A percentile compares a stretch with the other conserved stretches of the same genome.
phyloP scores from a whole-genome alignment of 768 basidiomycete genomes.

The Pseudohyphozyma bogoriensis region DNA sequence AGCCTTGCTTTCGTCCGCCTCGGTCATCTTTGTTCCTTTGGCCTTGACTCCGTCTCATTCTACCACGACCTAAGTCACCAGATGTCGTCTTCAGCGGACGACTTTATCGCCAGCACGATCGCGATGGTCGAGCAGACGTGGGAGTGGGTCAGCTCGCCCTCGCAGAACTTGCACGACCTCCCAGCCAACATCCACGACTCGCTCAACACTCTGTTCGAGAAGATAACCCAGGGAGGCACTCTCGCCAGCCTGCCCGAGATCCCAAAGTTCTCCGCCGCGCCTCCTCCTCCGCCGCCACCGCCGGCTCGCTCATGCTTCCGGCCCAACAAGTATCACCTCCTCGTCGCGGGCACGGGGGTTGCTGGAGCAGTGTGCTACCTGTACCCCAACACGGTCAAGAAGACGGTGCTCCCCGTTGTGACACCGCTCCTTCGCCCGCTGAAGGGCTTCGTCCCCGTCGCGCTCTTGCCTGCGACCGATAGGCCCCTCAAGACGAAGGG shows the following conservation, averaged over 20 bases:
- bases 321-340: conserved; percentile 1
- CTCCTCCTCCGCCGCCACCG: conserved; percentile 10
- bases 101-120: too few relatives aligned
- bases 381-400: neutral
- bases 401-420: neutral
- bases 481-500: neutral
- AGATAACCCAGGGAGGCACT: conserved; percentile 11
- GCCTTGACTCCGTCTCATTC: too few relatives aligned
- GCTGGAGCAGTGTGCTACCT: conserved; percentile 7
- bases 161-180: conserved; percentile 1
- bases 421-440: neutral
- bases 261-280: neutral
- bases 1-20: too few relatives aligned
- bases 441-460: conserved; percentile 1
- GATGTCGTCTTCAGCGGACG: too few relatives aligned
- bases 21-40: too few relatives aligned
- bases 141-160: conserved; percentile 2
- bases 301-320: neutral
- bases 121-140: too few relatives aligned
- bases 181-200: neutral
- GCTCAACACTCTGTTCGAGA: conserved; percentile 2
- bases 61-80: too few relatives aligned
- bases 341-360: neutral
- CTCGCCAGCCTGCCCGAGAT: neutral
- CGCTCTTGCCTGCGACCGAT: neutral